Evolutionary conservation across 2,329 filamentous ascomycete genomes (phyloP).

Genomic region (Diatrype stigma): DNA sequence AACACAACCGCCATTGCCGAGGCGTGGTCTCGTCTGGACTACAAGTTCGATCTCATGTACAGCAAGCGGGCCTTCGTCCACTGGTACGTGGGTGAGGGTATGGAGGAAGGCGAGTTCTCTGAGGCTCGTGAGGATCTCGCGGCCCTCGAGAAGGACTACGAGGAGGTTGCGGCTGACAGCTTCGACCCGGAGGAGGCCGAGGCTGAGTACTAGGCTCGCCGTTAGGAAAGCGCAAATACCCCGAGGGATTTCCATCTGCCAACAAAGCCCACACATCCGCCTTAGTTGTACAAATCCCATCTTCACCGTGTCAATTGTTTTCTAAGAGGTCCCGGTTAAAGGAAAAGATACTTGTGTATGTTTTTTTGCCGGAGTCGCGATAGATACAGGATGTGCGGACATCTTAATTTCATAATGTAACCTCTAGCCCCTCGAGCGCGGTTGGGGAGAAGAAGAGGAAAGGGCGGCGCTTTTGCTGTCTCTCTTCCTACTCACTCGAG

Average conservation of each 20-base stretch:
- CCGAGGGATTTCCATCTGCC: neutral
- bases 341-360: no score
- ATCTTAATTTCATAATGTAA: neutral
- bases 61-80: constrained; percentile 73
- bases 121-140: constrained; percentile 84
- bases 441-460: no score
- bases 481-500: no score
- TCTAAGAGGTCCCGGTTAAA: no score
- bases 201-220: constrained; percentile 67
- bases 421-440: neutral
- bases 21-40: constrained; percentile 67
- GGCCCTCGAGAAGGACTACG: constrained; percentile 81
- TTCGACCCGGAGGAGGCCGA: constrained; percentile 60
- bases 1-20: constrained; percentile 72
- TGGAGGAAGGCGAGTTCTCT: constrained; percentile 89
- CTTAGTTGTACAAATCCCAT: neutral
- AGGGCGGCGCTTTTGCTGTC: no score
- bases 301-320: neutral
- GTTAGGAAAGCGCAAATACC: constrained; percentile 2
- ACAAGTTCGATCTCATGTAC: constrained; percentile 78
- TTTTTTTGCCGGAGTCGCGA: neutral
- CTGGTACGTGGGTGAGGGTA: constrained; percentile 84
- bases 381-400: neutral
- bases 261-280: neutral
- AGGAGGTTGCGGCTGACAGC: constrained; percentile 77